phyloP scores from a whole-genome alignment of 371 early-diverging fungal genomes.

The Conidiobolus incongruus region DNA sequence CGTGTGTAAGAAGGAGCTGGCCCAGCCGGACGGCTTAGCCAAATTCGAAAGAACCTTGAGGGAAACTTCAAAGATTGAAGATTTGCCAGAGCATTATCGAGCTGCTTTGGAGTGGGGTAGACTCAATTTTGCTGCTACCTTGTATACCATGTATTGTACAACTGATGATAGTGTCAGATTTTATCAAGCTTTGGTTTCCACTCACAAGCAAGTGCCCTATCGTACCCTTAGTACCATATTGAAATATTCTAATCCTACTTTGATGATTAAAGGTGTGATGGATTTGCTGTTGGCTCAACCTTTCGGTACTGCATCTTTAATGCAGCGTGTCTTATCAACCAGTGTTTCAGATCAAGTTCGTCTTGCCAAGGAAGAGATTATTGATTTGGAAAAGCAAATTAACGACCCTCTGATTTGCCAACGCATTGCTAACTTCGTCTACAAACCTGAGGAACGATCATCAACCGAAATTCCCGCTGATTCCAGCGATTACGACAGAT shows the following conservation, averaged over 20 bases:
- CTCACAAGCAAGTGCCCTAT: constrained; percentile 32
- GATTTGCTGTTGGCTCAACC: constrained; percentile 41
- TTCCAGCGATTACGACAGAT: constrained; percentile 4
- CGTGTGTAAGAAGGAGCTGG: constrained; percentile 21
- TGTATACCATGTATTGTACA: constrained; percentile 29
- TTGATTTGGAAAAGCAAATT: constrained; percentile 17
- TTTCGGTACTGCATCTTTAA: constrained; percentile 28
- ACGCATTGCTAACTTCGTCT: constrained; percentile 26
- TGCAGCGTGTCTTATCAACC: constrained; percentile 29
- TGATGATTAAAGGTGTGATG: constrained; percentile 30
- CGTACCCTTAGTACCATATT: constrained; percentile 24
- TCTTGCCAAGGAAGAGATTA: constrained; percentile 21
- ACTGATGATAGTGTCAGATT: constrained; percentile 29
- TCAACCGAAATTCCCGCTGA: constrained; percentile 1
- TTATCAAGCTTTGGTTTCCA: constrained; percentile 24
- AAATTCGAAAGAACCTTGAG: constrained; percentile 16
- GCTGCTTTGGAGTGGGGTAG: constrained; percentile 35
- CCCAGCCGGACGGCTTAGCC: constrained; percentile 22
- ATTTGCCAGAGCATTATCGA: constrained; percentile 21
- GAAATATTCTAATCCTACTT: constrained; percentile 32
- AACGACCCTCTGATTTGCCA: constrained; percentile 21
- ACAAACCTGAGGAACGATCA: constrained; percentile 11
- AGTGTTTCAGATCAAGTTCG: constrained; percentile 24
- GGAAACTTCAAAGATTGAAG: constrained; percentile 13
- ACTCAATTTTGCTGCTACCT: constrained; percentile 28